Conservation (phyloP, 2,329 filamentous ascomycete species). For the Colletotrichum chrysophilum region DNA sequence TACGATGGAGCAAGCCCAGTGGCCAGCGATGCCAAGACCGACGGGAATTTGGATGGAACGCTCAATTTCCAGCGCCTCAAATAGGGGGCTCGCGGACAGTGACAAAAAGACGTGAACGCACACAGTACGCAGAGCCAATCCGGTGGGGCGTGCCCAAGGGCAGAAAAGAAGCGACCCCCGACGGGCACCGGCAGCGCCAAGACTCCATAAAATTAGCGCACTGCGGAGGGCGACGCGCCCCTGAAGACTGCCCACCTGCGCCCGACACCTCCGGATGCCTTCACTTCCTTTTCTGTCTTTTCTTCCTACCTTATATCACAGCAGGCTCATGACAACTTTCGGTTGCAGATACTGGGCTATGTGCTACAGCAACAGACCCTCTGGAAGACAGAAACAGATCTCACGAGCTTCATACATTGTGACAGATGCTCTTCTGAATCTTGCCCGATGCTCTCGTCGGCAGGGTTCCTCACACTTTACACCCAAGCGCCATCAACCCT, state of each 20-base stretch:
- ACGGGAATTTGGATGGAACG: conserved; percentile 14
- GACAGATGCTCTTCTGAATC: accelerated
- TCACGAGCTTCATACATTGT: neutral
- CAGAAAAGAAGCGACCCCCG: neutral
- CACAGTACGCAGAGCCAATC: neutral
- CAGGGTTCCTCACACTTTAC: neutral
- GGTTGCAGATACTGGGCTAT: neutral
- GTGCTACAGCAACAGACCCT: neutral
- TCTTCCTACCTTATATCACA: neutral
- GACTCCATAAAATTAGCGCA: conserved; percentile 16
- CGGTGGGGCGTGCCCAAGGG: neutral
- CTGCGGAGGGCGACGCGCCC: neutral
- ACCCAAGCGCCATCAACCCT: neutral
- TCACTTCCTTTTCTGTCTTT: neutral
- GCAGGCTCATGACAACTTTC: neutral
- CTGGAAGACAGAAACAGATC: neutral
- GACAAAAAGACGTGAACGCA: accelerated
- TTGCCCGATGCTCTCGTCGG: neutral
- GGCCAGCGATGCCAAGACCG: conserved; percentile 1
- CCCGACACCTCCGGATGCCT: neutral
- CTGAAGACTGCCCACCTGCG: neutral
- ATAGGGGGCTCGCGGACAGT: neutral
- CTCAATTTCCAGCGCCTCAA: conserved; percentile 12
- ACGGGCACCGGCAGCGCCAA: neutral
- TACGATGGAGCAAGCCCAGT: neutral